phyloP scores from a whole-genome alignment of 2,329 filamentous ascomycete genomes.

The Pezizomycotina sp. region DNA sequence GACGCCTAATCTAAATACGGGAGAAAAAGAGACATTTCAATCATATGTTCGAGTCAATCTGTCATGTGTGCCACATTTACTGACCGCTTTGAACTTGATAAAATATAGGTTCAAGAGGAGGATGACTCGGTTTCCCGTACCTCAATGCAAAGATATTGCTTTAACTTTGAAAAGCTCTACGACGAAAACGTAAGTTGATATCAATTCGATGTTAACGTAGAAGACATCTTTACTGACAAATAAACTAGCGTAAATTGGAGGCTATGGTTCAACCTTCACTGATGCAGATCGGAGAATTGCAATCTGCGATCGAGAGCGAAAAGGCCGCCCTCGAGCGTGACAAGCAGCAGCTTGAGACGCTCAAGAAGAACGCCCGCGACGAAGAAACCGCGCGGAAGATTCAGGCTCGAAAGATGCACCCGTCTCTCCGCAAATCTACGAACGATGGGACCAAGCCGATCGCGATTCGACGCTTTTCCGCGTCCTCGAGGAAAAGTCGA shows the following conservation, averaged over 20 bases:
- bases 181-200: conserved; percentile 22
- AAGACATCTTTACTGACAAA: too few relatives aligned
- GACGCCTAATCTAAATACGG: conserved; percentile 2
- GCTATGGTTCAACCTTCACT: conserved; percentile 21
- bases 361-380: conserved; percentile 22
- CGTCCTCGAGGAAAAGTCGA: conserved; percentile 16
- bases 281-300: conserved; percentile 21
- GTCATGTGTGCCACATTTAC: not conserved
- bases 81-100: conserved; percentile 5
- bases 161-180: conserved; percentile 23
- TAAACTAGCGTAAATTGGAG: conserved; percentile 18
- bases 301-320: conserved; percentile 21
- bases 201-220: too few relatives aligned
- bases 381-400: conserved; percentile 21
- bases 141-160: conserved; percentile 19
- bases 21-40: not conserved
- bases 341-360: conserved; percentile 16
- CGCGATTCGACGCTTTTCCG: too few relatives aligned
- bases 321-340: conserved; percentile 20
- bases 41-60: not conserved
- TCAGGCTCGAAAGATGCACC: conserved; percentile 21
- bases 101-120: conserved; percentile 16
- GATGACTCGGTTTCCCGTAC: conserved; percentile 22
- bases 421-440: too few relatives aligned
- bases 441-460: not conserved